A percentile compares a stretch with the other conserved stretches of the same genome.
Evolutionary conservation across 1,284 basidiomycete genomes (phyloP).

Genomic region (Moniliella sp.): DNA sequence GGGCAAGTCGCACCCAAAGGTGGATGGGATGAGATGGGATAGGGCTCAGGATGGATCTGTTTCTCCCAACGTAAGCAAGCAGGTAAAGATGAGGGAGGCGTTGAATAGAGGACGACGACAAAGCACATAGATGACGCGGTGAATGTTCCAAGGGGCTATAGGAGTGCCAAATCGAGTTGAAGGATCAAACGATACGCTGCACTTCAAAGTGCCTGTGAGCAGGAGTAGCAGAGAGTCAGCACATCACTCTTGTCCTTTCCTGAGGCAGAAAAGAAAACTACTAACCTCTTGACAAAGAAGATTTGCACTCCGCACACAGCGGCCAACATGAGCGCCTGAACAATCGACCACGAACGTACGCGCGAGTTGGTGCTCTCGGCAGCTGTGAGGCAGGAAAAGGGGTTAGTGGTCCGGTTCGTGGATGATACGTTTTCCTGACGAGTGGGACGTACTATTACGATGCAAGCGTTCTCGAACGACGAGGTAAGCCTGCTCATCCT

Average conservation of each 20-base stretch:
- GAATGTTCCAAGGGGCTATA: no score
- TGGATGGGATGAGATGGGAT: no score
- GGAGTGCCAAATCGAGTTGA: no score
- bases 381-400: conserved; percentile 18
- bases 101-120: no score
- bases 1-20: no score
- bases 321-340: conserved; percentile 65
- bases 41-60: no score
- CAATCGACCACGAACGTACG: conserved; percentile 95
- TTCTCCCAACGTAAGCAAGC: no score
- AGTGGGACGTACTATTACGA: conserved; percentile 46
- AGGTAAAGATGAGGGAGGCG: no score
- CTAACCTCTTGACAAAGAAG: conserved; percentile 64
- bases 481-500: conserved; percentile 97
- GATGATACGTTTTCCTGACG: no score
- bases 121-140: no score
- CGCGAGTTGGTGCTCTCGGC: conserved; percentile 51
- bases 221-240: no score
- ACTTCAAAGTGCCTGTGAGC: conserved; percentile 14
- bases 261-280: no score
- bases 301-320: conserved; percentile 88
- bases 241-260: not conserved
- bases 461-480: conserved; percentile 83
- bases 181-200: conserved; percentile 12
- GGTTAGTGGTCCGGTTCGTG: not conserved